phyloP scores from a whole-genome alignment of 2,329 filamentous ascomycete genomes.

The Pseudocercospora musae region DNA sequence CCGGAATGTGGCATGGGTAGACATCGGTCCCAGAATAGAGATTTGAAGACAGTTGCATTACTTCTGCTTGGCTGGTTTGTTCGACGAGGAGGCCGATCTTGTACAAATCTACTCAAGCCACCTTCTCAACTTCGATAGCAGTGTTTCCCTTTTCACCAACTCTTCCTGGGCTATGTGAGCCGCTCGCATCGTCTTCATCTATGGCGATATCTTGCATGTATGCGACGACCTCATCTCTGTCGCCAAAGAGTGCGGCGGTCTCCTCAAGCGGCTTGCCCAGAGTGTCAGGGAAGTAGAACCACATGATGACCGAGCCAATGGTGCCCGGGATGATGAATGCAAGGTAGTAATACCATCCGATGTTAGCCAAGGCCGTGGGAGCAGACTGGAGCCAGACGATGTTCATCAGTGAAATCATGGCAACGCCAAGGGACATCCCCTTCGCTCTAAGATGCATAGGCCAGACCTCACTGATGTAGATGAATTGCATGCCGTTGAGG shows the following conservation, averaged over 20 bases:
- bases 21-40: background rate
- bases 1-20: background rate
- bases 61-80: background rate
- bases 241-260: slow-evolving; percentile 22
- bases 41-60: background rate
- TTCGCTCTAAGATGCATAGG: slow-evolving; percentile 25
- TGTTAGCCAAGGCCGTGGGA: slow-evolving; percentile 13
- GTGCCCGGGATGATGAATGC: slow-evolving; percentile 22
- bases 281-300: slow-evolving; percentile 18
- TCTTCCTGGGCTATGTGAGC: background rate
- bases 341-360: slow-evolving; percentile 21
- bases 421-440: slow-evolving; percentile 23
- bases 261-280: slow-evolving; percentile 23
- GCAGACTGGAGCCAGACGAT: slow-evolving; percentile 26
- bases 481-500: slow-evolving; percentile 24
- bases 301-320: slow-evolving; percentile 17
- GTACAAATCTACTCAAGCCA: background rate
- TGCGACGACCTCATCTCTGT: slow-evolving; percentile 15
- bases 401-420: slow-evolving; percentile 26
- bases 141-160: background rate
- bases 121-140: background rate
- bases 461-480: slow-evolving; percentile 22
- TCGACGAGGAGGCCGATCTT: background rate
- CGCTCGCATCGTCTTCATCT: background rate
- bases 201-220: slow-evolving; percentile 10